These are phyloP conservation scores for Sutorius australiensis DNA, from an alignment of 768 basidiomycete species.

Conservation along the genomic window DNA sequence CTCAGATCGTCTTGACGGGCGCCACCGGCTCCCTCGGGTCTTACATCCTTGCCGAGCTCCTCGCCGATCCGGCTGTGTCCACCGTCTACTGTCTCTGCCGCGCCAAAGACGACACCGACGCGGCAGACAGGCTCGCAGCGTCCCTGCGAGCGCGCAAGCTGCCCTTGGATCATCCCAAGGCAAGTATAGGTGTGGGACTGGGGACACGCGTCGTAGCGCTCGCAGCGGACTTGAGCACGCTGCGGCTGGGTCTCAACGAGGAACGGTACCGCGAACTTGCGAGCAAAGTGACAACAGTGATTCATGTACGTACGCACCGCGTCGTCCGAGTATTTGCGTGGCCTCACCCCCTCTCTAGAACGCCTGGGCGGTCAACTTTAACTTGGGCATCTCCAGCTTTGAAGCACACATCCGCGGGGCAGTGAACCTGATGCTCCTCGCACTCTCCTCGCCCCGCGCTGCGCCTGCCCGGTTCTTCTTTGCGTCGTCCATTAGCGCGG, in stretches of 20 bases:
- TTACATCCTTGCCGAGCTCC: conserved; percentile 46
- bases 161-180: too few species aligned
- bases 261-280: conserved; percentile 36
- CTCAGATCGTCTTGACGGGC: conserved; percentile 42
- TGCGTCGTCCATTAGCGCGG: conserved; percentile 44
- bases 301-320: conserved; percentile 35
- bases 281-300: conserved; percentile 38
- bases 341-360: conserved; percentile 29
- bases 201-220: conserved; percentile 35
- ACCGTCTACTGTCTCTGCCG: conserved; percentile 50
- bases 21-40: conserved; percentile 54
- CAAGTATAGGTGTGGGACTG: too few species aligned
- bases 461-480: conserved; percentile 45
- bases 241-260: conserved; percentile 39
- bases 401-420: conserved; percentile 48
- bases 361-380: conserved; percentile 59
- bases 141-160: conserved; percentile 41
- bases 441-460: conserved; percentile 35
- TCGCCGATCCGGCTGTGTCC: conserved; percentile 33
- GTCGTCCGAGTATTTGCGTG: too few species aligned
- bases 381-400: conserved; percentile 36
- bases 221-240: conserved; percentile 40
- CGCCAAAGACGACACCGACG: conserved; percentile 43
- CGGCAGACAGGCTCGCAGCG: conserved; percentile 37
- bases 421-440: conserved; percentile 47